Evolutionary conservation across 768 basidiomycete genomes (phyloP).

Genomic region (Mycena venus): DNA sequence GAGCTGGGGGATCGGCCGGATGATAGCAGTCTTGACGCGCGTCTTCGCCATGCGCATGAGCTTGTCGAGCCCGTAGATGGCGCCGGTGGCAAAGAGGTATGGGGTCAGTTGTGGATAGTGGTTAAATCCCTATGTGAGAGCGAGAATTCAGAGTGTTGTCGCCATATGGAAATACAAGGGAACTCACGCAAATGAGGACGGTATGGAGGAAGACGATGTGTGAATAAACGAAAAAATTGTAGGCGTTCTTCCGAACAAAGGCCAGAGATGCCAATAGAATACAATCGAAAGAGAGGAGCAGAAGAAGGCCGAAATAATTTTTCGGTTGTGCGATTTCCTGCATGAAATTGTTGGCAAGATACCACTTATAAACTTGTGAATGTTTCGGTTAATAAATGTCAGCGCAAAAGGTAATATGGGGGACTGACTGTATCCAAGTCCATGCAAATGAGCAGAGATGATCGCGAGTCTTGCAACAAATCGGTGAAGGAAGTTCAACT

Average conservation of each 20-base stretch:
- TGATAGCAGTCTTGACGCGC: conserved; percentile 66
- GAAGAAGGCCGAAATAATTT: no score
- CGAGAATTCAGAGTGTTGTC: conserved; percentile 43
- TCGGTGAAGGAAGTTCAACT: no score
- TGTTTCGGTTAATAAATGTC: background rate
- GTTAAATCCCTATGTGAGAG: conserved; percentile 55
- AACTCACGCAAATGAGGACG: conserved; percentile 70
- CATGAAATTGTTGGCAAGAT: background rate
- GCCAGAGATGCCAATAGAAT: no score
- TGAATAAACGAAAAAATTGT: conserved; percentile 67
- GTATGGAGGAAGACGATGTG: conserved; percentile 70
- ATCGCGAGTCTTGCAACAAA: no score
- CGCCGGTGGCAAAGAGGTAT: no score
- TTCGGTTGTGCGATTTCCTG: conserved; percentile 28
- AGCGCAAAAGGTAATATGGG: no score
- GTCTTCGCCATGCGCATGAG: conserved; percentile 75
- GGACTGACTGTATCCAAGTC: no score
- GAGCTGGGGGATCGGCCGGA: conserved; percentile 73
- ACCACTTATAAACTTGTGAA: conserved; percentile 18
- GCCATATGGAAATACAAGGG: background rate
- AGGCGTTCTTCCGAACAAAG: no score
- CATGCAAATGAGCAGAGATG: no score
- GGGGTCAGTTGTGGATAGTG: no score
- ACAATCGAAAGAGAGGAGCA: no score
- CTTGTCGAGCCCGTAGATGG: conserved; percentile 79